Evolutionary conservation across 2,329 filamentous ascomycete species (phyloP).

Genomic region (Cytospora paraplurivora): DNA sequence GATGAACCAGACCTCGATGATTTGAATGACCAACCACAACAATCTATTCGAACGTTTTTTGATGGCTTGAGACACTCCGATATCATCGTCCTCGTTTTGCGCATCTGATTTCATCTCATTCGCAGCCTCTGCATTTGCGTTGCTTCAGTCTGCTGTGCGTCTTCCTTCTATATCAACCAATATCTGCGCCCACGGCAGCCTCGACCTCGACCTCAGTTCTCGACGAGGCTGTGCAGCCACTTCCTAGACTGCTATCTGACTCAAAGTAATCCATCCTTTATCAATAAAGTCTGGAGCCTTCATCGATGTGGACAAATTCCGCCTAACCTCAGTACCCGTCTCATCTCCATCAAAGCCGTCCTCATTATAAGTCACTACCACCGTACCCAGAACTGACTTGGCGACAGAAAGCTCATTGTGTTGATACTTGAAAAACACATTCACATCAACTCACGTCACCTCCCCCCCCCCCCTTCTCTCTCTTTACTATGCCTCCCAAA

Average conservation of each 20-base stretch:
- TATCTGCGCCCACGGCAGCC: not conserved
- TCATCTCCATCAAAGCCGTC: not conserved
- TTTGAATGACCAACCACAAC: not conserved
- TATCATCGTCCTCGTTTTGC: conserved; percentile 3
- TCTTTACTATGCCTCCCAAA: conserved; percentile 27
- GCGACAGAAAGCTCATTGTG: not conserved
- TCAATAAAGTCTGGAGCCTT: not conserved
- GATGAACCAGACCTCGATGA: conserved; percentile 1
- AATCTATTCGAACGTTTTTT: not conserved
- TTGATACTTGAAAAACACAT: not conserved
- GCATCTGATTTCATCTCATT: conserved; percentile 7
- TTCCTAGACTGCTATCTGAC: not conserved
- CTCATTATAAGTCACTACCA: not conserved
- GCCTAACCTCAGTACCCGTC: no score
- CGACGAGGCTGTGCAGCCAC: not conserved
- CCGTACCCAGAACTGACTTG: not conserved
- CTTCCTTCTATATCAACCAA: not conserved
- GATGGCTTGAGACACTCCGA: conserved; percentile 11
- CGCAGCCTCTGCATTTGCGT: not conserved
- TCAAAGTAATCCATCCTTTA: not conserved
- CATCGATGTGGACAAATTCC: not conserved
- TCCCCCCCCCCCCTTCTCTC: no score
- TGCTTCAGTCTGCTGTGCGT: not conserved
- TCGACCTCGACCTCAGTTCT: not conserved
- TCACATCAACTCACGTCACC: not conserved